Conservation (phyloP, 352 stramenopile genomes). For the Phytophthora parvispora region DNA sequence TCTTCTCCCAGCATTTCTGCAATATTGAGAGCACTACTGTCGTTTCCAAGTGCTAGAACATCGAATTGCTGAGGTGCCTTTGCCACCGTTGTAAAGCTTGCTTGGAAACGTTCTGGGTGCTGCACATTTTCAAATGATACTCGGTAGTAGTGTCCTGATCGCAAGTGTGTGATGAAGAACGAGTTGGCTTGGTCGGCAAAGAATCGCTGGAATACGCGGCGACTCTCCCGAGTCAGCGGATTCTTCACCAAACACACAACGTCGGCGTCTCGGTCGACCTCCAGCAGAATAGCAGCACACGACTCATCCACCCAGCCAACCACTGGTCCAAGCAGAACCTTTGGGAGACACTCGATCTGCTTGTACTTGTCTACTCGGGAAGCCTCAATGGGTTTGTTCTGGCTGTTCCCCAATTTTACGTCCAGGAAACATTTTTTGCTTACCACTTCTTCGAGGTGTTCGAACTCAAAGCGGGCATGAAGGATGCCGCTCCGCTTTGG, state of each 20-base stretch:
- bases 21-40: conserved; percentile 13
- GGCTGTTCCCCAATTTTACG: conserved; percentile 17
- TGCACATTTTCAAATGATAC: conserved; percentile 64
- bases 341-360: conserved; percentile 22
- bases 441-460: conserved; percentile 43
- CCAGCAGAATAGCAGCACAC: conserved; percentile 70
- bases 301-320: conserved; percentile 73
- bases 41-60: conserved; percentile 48
- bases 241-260: conserved; percentile 69
- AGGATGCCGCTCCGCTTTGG: conserved; percentile 28
- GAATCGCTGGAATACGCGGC: conserved; percentile 65
- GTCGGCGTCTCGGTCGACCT: conserved; percentile 66
- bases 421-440: conserved; percentile 42
- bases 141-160: conserved; percentile 65
- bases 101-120: conserved; percentile 35
- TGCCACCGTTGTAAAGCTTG: conserved; percentile 61
- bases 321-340: conserved; percentile 73
- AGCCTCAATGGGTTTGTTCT: conserved; percentile 10
- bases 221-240: conserved; percentile 50
- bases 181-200: conserved; percentile 50
- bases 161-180: conserved; percentile 76
- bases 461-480: conserved; percentile 57
- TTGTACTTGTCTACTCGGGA: conserved; percentile 24
- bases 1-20: conserved; percentile 2
- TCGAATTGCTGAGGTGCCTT: conserved; percentile 42